Conservation (phyloP, 345 rosid genomes). For the Rhizophora mangle region DNA sequence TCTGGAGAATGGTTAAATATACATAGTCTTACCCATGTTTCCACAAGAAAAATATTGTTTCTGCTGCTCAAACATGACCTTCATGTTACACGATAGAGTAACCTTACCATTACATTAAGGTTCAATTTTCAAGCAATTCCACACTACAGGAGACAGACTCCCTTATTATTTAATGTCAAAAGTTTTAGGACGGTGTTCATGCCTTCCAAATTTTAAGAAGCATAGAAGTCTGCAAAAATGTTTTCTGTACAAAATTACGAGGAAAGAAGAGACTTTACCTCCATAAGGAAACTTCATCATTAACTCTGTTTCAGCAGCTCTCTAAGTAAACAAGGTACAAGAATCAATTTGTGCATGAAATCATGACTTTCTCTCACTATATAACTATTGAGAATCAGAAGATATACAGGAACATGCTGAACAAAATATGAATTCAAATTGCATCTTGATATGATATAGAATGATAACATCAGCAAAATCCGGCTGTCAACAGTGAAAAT, state of each 20-base stretch:
- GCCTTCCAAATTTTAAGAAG: background rate
- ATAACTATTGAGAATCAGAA: background rate
- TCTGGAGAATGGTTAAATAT: too few relatives aligned
- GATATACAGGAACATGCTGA: too few relatives aligned
- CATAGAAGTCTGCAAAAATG: background rate
- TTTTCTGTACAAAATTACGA: background rate
- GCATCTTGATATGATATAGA: too few relatives aligned
- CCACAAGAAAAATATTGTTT: too few relatives aligned
- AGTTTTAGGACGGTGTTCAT: background rate
- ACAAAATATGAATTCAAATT: too few relatives aligned
- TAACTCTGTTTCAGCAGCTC: constrained; percentile 92
- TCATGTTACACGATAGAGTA: too few relatives aligned
- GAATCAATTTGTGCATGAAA: background rate
- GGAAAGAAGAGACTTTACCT: constrained; percentile 44
- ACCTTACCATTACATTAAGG: too few relatives aligned
- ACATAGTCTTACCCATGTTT: too few relatives aligned
- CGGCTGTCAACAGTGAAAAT: background rate
- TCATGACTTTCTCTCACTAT: background rate
- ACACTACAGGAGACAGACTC: too few relatives aligned
- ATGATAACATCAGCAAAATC: background rate
- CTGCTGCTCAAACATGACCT: too few relatives aligned
- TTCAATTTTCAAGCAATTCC: too few relatives aligned
- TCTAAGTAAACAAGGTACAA: constrained; percentile 42
- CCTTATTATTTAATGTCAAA: too few relatives aligned
- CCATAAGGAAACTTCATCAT: constrained; percentile 85